Conservation (phyloP, 2,329 filamentous ascomycete species). For the Calonectria pteridis region DNA sequence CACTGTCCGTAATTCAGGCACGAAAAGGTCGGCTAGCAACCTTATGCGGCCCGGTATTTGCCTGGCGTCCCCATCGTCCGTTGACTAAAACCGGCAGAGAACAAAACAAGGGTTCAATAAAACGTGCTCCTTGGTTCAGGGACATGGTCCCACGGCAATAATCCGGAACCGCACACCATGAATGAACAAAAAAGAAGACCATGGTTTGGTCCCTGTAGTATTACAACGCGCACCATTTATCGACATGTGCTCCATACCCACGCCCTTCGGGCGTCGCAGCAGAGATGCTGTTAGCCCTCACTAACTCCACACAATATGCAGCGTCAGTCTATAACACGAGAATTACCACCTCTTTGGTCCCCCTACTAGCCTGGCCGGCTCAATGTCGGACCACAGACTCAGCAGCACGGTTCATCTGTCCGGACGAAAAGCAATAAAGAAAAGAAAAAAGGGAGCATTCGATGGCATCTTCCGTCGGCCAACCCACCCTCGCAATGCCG, state of each 20-base stretch:
- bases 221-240: not conserved
- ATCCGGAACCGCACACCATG: not conserved
- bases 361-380: not conserved
- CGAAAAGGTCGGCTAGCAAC: not conserved
- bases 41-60: constrained; percentile 3
- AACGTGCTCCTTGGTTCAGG: not conserved
- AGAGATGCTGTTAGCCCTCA: constrained; percentile 5
- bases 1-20: not conserved
- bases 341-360: not conserved
- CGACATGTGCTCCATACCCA: not conserved
- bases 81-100: not conserved
- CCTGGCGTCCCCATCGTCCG: not conserved
- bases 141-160: not conserved
- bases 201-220: not conserved
- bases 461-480: constrained; percentile 12
- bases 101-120: not conserved
- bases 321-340: not conserved
- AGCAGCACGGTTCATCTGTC: not conserved
- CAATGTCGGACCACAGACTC: not conserved
- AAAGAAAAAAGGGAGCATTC: not conserved
- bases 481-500: not conserved
- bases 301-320: not conserved
- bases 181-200: not conserved
- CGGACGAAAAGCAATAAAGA: not conserved
- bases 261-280: not conserved